These are phyloP conservation scores for Lentinula edodes DNA, from an alignment of 768 basidiomycete genomes.

Conservation along the genomic window DNA sequence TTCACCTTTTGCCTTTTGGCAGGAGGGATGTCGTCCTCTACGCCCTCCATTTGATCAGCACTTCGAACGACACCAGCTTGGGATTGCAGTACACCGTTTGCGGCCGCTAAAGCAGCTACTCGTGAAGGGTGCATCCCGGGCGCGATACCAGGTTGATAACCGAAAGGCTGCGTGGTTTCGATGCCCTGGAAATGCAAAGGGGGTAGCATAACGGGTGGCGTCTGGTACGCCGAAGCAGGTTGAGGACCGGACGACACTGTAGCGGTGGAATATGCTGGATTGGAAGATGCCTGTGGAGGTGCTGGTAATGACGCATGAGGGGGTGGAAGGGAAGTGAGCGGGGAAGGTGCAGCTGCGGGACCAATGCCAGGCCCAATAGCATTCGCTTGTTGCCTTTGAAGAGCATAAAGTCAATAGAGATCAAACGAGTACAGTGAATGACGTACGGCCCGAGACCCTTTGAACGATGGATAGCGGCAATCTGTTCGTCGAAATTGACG, in stretches of 20 bases:
- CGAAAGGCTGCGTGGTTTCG: slow-evolving; percentile 72
- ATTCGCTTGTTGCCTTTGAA: slow-evolving; percentile 59
- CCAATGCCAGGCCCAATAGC: slow-evolving; percentile 88
- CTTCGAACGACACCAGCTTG: slow-evolving; percentile 71
- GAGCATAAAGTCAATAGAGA: not conserved
- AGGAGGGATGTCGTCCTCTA: slow-evolving; percentile 59
- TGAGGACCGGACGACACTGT: slow-evolving; percentile 90
- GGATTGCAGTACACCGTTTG: slow-evolving; percentile 41
- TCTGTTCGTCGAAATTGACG: slow-evolving; percentile 97
- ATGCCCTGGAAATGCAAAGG: slow-evolving; percentile 82
- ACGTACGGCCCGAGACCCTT: slow-evolving; percentile 86
- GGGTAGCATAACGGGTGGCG: slow-evolving; percentile 74
- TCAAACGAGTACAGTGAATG: slow-evolving; percentile 3
- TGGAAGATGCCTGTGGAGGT: slow-evolving; percentile 47
- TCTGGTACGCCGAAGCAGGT: slow-evolving; percentile 69
- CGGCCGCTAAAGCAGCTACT: slow-evolving; percentile 53
- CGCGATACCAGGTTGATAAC: slow-evolving; percentile 60
- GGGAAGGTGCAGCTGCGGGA: slow-evolving; percentile 66
- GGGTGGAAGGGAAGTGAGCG: slow-evolving; percentile 61
- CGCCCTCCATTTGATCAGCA: slow-evolving; percentile 78
- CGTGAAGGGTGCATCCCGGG: slow-evolving; percentile 67
- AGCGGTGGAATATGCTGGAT: slow-evolving; percentile 69
- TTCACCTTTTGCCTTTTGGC: slow-evolving; percentile 86
- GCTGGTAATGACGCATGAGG: slow-evolving; percentile 71
- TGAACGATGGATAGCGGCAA: slow-evolving; percentile 91